Percentiles rank a stretch among this genome's conserved stretches.
Conservation (phyloP, 352 stramenopile species). For the Pythium plurisporium region DNA sequence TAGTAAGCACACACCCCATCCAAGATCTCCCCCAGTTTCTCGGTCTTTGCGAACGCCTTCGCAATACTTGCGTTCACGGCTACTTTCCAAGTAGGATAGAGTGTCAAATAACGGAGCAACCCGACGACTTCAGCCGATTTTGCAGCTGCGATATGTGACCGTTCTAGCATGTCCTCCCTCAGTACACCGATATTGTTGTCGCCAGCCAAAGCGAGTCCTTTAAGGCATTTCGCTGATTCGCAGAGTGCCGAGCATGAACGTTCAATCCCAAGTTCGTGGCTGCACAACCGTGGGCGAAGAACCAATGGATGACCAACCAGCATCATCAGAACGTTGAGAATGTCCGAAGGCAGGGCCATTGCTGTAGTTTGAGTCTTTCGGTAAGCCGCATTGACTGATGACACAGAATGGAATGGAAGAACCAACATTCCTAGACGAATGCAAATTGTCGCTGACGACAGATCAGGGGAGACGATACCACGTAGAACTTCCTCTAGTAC, state of each 20-base stretch:
- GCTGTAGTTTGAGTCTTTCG: slow-evolving; percentile 1
- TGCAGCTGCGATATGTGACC: slow-evolving; percentile 43
- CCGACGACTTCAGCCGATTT: slow-evolving; percentile 62
- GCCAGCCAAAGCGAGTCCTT: slow-evolving; percentile 31
- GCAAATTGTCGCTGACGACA: slow-evolving; percentile 67
- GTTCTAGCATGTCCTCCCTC: slow-evolving; percentile 38
- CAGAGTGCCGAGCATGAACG: slow-evolving; percentile 59
- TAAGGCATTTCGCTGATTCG: slow-evolving; percentile 61
- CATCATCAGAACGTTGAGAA: slow-evolving; percentile 41
- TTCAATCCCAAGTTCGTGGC: slow-evolving; percentile 78
- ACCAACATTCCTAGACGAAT: slow-evolving; percentile 83
- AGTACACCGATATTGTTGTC: slow-evolving; percentile 22
- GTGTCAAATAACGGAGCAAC: slow-evolving; percentile 69
- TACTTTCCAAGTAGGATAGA: slow-evolving; percentile 76
- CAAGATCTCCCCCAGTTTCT: slow-evolving; percentile 47
- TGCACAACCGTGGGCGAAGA: slow-evolving; percentile 62
- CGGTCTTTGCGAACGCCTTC: slow-evolving; percentile 46
- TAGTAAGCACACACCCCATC: slow-evolving; percentile 73
- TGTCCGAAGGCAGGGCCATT: slow-evolving; percentile 24
- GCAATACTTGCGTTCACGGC: slow-evolving; percentile 64
- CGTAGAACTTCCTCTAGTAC: slow-evolving; percentile 59
- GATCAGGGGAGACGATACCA: slow-evolving; percentile 55
- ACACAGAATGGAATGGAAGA: slow-evolving; percentile 74
- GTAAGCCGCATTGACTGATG: slow-evolving; percentile 47
- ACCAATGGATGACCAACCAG: slow-evolving; percentile 61